These are phyloP conservation scores for Phylloporus sp. DNA, from an alignment of 768 basidiomycete genomes.

Conservation along the genomic window DNA sequence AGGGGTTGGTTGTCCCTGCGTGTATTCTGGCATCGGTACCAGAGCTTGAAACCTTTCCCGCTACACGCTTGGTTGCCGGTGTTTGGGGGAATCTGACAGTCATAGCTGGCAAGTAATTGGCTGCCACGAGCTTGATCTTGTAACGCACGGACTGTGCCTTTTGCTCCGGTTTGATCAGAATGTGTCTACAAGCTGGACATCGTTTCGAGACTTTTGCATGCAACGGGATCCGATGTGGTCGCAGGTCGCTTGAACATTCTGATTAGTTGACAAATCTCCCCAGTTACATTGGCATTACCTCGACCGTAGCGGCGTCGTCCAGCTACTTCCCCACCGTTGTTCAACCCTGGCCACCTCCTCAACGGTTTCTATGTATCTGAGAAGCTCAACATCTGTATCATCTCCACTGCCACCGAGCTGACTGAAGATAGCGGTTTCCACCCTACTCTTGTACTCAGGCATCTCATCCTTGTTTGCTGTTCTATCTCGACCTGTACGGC, in stretches of 20 bases:
- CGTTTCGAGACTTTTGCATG: slow-evolving; percentile 95
- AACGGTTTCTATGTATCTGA: slow-evolving; percentile 59
- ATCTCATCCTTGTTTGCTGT: slow-evolving; percentile 73
- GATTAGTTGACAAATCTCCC: neutral
- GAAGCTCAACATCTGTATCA: slow-evolving; percentile 66
- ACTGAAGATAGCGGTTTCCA: slow-evolving; percentile 59
- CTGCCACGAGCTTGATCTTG: slow-evolving; percentile 96
- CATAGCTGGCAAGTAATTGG: slow-evolving; percentile 90
- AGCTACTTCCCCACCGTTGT: slow-evolving; percentile 79
- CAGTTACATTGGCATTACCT: slow-evolving; percentile 38
- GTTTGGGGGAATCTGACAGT: slow-evolving; percentile 64
- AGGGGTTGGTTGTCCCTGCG: slow-evolving; percentile 77
- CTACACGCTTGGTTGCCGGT: slow-evolving; percentile 35
- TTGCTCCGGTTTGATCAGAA: slow-evolving; percentile 96
- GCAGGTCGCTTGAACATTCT: slow-evolving; percentile 62
- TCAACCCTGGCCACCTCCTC: slow-evolving; percentile 68
- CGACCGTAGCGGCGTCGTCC: slow-evolving; percentile 63
- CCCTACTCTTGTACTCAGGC: slow-evolving; percentile 68
- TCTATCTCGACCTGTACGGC: slow-evolving; percentile 53
- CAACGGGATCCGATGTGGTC: slow-evolving; percentile 86
- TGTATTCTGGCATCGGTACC: slow-evolving; percentile 48
- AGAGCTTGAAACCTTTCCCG: slow-evolving; percentile 34
- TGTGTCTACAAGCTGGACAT: slow-evolving; percentile 90
- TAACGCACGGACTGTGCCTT: slow-evolving; percentile 92
- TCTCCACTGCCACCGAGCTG: slow-evolving; percentile 55